Percentiles rank a stretch among this genome's conserved stretches.
Conservation (phyloP, 2,329 filamentous ascomycete genomes). For the Spiromastix sp. region DNA sequence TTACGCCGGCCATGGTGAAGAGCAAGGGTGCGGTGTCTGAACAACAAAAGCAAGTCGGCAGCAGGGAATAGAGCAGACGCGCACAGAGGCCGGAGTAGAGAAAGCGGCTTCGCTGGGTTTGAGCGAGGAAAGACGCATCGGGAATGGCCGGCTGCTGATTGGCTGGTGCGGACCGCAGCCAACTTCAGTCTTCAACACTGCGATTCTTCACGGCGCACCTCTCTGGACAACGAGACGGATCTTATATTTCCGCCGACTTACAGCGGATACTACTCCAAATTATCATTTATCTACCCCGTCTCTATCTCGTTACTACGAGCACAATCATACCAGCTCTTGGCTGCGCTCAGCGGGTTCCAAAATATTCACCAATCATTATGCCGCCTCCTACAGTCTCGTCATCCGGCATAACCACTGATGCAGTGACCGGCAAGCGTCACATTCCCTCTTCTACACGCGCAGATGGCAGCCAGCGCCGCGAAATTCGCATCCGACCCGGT, state of each 20-base stretch:
- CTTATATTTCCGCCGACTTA: not conserved
- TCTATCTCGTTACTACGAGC: no score
- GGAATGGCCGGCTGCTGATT: conserved; percentile 10
- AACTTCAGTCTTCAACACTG: no score
- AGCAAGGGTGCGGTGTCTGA: conserved; percentile 10
- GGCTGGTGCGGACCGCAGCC: conserved; percentile 4
- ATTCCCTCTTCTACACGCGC: conserved; percentile 80
- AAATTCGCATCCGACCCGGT: conserved; percentile 87
- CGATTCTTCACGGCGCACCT: no score
- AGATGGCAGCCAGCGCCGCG: conserved; percentile 84
- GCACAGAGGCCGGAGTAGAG: not conserved
- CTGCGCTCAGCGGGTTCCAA: not conserved
- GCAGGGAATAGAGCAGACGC: not conserved
- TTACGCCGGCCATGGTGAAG: conserved; percentile 51
- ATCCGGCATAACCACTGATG: conserved; percentile 68
- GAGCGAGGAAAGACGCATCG: conserved; percentile 6
- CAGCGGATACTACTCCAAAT: not conserved
- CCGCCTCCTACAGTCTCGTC: conserved; percentile 10
- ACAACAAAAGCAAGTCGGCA: not conserved
- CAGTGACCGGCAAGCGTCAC: conserved; percentile 65
- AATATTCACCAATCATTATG: no score
- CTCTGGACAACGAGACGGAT: no score
- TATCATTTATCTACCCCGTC: no score
- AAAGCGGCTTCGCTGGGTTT: not conserved
- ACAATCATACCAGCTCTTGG: not conserved